Evolutionary conservation across 2,329 filamentous ascomycete species (phyloP), one percentile per base, ranked within the genome.

Genomic region (Fusarium mexicanum): DNA sequence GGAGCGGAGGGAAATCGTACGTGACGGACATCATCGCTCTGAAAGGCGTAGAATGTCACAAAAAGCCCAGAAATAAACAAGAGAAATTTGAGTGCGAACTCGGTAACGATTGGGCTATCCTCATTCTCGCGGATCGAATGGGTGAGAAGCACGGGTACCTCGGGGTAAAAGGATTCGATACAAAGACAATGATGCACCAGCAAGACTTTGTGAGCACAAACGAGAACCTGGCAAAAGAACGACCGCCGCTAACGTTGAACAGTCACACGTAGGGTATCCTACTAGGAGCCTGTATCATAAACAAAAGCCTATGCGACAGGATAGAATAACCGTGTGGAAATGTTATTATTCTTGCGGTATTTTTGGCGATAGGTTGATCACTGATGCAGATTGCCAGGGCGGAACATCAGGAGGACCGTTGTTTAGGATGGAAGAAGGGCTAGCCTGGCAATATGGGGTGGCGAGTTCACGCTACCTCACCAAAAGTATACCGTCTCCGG

Each of bases 381-480:
- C 61, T 26, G 58, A 73, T 16, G 50, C 58, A 14, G 71, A 71
- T 37, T 41, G 31, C 2, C 17, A 29, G 9, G 2, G 2, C 1
- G 71, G 71, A 2, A 33, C 67, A 22, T 73, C 71, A 26, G 71
- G 71, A n/a, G 62, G 71, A 1, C 71, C 71, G 5, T n/a, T 73
- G 10, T 73, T 47, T 8, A 22, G 10, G 1, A 31, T 67, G 20
- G 48, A 63, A 5, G 29, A 58, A 2, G 71, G 57, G 6, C 6
- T 24, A 1, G 46, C 43, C 22, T 74, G 63, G 48, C 35, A 53
- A 4, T 71, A 74, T 20, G 71, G 47, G 2, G 31, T 62, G 7
- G 13, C 38, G 13, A 73, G 60, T 8, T 31, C 41, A 24, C 41
- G 64, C 11, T 20, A 22, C 13, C 5, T 37, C 5, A 6, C 9